Evolutionary conservation across 2,329 filamentous ascomycete genomes (phyloP).

Genomic region (Fusarium proliferatum): DNA sequence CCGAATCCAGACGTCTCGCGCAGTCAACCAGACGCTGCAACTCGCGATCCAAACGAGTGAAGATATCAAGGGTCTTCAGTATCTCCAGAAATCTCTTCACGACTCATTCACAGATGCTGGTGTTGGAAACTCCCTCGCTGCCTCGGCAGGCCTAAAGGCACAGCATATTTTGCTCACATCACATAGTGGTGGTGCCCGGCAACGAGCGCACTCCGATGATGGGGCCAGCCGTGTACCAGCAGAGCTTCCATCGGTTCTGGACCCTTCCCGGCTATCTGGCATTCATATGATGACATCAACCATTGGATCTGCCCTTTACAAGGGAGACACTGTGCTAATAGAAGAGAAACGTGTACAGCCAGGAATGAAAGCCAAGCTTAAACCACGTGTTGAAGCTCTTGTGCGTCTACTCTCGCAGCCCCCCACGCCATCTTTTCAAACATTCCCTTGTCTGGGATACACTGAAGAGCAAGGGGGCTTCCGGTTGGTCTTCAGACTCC

Average conservation of each 20-base stretch:
- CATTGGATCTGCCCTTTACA: not conserved
- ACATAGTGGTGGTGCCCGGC: not conserved
- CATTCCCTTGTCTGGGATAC: not conserved
- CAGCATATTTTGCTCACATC: not conserved
- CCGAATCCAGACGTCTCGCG: not conserved
- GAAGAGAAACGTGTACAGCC: not conserved
- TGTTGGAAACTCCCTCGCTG: not conserved
- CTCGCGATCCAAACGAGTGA: not conserved
- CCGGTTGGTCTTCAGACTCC: not conserved
- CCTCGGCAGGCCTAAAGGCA: not conserved
- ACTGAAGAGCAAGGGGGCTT: slow-evolving; percentile 1
- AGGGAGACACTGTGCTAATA: not conserved
- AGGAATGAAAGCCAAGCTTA: not conserved
- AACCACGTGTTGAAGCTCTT: not conserved
- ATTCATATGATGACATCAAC: not conserved
- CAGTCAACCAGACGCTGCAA: not conserved
- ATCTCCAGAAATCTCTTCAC: not conserved
- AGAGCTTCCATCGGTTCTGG: not conserved
- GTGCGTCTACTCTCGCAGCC: not conserved
- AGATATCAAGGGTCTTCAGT: not conserved
- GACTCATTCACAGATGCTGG: not conserved
- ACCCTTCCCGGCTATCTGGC: not conserved
- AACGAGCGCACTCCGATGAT: not conserved
- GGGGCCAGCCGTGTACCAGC: not conserved
- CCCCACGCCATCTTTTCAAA: not conserved